phyloP scores from a whole-genome alignment of 768 basidiomycete species.

The Leucosporidium yakuticum region DNA sequence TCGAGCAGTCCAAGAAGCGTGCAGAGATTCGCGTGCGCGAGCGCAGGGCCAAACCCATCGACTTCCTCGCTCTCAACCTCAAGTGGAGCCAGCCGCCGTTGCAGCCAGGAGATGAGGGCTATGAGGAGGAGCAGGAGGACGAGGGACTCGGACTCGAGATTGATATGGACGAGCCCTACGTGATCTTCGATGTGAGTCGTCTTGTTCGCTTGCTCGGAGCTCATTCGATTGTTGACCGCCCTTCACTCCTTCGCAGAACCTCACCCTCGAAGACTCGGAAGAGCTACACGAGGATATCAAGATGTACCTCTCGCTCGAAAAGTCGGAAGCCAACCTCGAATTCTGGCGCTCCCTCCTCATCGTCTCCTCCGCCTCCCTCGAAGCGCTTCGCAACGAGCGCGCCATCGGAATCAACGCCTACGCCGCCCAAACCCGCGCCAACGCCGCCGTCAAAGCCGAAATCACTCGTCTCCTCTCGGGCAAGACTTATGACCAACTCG shows the following conservation, averaged over 20 bases:
- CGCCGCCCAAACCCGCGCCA: constrained; percentile 38
- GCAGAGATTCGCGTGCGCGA: constrained; percentile 93
- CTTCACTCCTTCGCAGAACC: constrained; percentile 53
- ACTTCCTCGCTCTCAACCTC: constrained; percentile 91
- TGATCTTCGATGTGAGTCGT: constrained; percentile 78
- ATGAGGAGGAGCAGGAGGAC: constrained; percentile 59
- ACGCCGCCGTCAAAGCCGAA: constrained; percentile 64
- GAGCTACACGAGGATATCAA: constrained; percentile 94
- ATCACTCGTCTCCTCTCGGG: constrained; percentile 72
- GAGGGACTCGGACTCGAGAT: constrained; percentile 91
- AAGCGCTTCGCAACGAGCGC: constrained; percentile 60
- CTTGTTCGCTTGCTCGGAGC: not conserved
- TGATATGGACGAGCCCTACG: constrained; percentile 96
- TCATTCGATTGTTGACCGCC: not conserved
- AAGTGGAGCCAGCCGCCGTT: constrained; percentile 65
- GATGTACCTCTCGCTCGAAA: constrained; percentile 80
- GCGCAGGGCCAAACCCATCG: constrained; percentile 96
- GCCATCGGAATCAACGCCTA: constrained; percentile 39
- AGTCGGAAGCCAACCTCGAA: constrained; percentile 75
- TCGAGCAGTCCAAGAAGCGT: constrained; percentile 83
- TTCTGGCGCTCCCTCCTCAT: constrained; percentile 99
- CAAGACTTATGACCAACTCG: constrained; percentile 79
- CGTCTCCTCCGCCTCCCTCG: constrained; percentile 83
- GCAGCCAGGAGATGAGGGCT: constrained; percentile 46
- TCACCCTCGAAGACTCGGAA: constrained; percentile 77